These are phyloP conservation scores for Aspergillus thermomutatus DNA, from an alignment of 2,329 filamentous ascomycete species.

Conservation along the genomic window DNA sequence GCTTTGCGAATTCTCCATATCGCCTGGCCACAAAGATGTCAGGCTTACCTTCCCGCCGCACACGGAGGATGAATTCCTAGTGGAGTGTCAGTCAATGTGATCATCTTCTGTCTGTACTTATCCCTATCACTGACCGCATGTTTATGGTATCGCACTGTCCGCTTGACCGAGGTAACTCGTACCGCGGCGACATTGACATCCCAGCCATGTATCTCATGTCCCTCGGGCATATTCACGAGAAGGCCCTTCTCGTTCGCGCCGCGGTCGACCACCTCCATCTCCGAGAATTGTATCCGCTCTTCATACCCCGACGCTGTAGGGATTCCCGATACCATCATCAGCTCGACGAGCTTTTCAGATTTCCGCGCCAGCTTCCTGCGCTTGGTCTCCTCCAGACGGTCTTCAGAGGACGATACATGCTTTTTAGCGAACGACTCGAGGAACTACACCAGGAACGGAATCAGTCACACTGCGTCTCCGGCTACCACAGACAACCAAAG, in stretches of 20 bases:
- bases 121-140: slow-evolving; percentile 66
- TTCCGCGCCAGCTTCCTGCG: slow-evolving; percentile 87
- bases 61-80: slow-evolving; percentile 86
- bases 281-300: slow-evolving; percentile 92
- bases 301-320: slow-evolving; percentile 96
- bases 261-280: slow-evolving; percentile 93
- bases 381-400: slow-evolving; percentile 94
- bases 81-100: slow-evolving; percentile 1
- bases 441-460: slow-evolving; percentile 57
- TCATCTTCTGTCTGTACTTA: not conserved
- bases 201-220: slow-evolving; percentile 92
- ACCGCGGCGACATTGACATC: slow-evolving; percentile 94
- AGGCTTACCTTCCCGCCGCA: slow-evolving; percentile 71
- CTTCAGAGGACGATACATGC: slow-evolving; percentile 94
- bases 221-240: slow-evolving; percentile 81
- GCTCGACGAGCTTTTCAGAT: slow-evolving; percentile 90
- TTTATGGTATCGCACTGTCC: slow-evolving; percentile 83
- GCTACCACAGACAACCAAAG: not conserved
- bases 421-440: slow-evolving; percentile 96
- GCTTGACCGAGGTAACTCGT: slow-evolving; percentile 73
- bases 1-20: slow-evolving; percentile 80
- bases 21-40: slow-evolving; percentile 79
- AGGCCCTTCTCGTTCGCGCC: slow-evolving; percentile 89
- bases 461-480: not conserved
- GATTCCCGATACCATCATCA: slow-evolving; percentile 99